Evolutionary conservation across 2,329 filamentous ascomycete species (phyloP), one percentile per base, ranked within the genome.

Genomic region (Nothophaeocryptopus gaeumannii): DNA sequence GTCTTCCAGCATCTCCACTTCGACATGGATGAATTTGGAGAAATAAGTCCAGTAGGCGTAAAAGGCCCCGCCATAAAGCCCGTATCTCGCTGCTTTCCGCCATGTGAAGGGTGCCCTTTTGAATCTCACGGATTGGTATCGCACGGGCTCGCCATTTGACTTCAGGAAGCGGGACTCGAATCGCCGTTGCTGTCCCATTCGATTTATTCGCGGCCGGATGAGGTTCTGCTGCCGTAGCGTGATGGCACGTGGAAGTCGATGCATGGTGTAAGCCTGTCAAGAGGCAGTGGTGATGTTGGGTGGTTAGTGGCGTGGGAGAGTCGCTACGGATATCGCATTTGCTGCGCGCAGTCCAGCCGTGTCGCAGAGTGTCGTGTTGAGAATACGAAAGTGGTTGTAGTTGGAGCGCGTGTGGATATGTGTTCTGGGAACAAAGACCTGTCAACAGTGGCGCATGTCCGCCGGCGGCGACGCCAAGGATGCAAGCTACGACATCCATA

Each of bases 71-170:
- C 52, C 41, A 40, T 65, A 66, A 13, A 67, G 37, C 11, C 46
- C 54, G 33, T 53, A 48, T 1, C 60, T 59, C 9, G 53, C 47
- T 11, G 61, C 12, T 11, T 61, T 58, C 14, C 59, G 64, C 50
- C 59, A 61, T 12, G 64, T 68, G 41, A 72, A 64, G 32, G 69
- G 61, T 14, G 66, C 70, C 39, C 57, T 62, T 39, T 55, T 60
- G 58, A 77, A 69, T 54, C 69, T 71, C 35, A 77, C 73, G 14
- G 65, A 62, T 51, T 74, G 63, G 26, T 48, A 52, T 7, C 60
- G 57, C 11, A 63, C 44, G 12, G 58, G 36, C 41, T 63, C 56
- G 45, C 58, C 62, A 45, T 58, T 53, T 12, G 43, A 46, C 31
- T 45, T 52, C 26, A 54, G 40, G 9, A 36, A 39, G 11, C 51